A percentile compares a stretch with the other conserved stretches of the same genome.
phyloP scores from a whole-genome alignment of 371 early-diverging fungal genomes.

The Mortierella sp. region DNA sequence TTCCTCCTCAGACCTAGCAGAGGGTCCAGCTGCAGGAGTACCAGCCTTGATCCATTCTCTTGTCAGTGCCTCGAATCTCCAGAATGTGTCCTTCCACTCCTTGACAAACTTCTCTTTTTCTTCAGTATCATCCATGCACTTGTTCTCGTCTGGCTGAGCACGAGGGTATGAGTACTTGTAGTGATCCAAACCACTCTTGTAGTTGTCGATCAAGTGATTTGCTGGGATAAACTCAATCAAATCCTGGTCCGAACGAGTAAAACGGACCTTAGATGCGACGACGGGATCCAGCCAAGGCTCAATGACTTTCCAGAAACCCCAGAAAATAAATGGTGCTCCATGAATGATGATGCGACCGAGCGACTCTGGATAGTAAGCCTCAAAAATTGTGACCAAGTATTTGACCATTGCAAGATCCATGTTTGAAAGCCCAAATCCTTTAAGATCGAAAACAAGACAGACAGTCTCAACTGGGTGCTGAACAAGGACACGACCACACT shows the following conservation, averaged over 20 bases:
- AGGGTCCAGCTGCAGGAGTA: slow-evolving; percentile 10
- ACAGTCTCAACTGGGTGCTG: slow-evolving; percentile 80
- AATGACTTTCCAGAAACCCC: slow-evolving; percentile 82
- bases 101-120: slow-evolving; percentile 27
- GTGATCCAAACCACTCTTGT: slow-evolving; percentile 53
- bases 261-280: slow-evolving; percentile 85
- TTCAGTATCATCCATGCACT: slow-evolving; percentile 53
- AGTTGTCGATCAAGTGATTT: slow-evolving; percentile 56
- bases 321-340: slow-evolving; percentile 91
- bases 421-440: slow-evolving; percentile 80
- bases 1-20: slow-evolving; percentile 25
- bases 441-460: slow-evolving; percentile 87
- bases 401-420: slow-evolving; percentile 83
- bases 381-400: slow-evolving; percentile 78
- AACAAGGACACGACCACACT: slow-evolving; percentile 80
- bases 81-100: slow-evolving; percentile 36
- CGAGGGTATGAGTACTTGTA: slow-evolving; percentile 55
- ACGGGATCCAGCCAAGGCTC: slow-evolving; percentile 86
- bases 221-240: slow-evolving; percentile 72
- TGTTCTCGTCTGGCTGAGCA: slow-evolving; percentile 44
- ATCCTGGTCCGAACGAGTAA: slow-evolving; percentile 77
- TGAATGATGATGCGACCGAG: slow-evolving; percentile 81
- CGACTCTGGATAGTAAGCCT: slow-evolving; percentile 89
- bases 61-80: slow-evolving; percentile 49
- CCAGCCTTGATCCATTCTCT: slow-evolving; percentile 51